A percentile compares a stretch with the other conserved stretches of the same genome.
These are phyloP conservation scores for Amphirosellinia nigrospora DNA, from an alignment of 495 filamentous ascomycete genomes.

Conservation along the genomic window DNA sequence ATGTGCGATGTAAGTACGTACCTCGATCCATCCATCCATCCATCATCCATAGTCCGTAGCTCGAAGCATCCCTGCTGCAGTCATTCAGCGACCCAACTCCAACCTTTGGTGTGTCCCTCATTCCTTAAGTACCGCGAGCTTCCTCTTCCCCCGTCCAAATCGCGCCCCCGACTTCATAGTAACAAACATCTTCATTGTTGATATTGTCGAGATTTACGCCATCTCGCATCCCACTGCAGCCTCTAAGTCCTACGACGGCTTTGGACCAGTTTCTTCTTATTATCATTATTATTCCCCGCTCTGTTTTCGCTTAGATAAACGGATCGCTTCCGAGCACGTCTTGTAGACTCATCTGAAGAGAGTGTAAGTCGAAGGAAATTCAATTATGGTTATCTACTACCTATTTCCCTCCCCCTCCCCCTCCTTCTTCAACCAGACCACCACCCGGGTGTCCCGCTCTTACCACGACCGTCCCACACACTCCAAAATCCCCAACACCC, in stretches of 20 bases:
- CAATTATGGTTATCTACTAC: neutral
- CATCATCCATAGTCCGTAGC: too few relatives aligned
- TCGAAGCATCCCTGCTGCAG: constrained; percentile 29
- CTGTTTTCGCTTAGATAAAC: constrained; percentile 41
- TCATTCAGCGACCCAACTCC: constrained; percentile 22
- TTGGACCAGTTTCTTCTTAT: constrained; percentile 24
- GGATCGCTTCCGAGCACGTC: constrained; percentile 19
- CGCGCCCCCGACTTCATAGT: constrained; percentile 28
- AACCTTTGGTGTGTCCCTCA: too few relatives aligned
- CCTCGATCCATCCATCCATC: too few relatives aligned
- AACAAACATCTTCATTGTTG: constrained; percentile 27
- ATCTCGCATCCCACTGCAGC: constrained; percentile 30
- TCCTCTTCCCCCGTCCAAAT: constrained; percentile 24
- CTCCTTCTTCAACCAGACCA: constrained; percentile 20
- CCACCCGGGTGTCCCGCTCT: constrained; percentile 31
- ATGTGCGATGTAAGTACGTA: too few relatives aligned
- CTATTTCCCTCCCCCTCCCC: constrained; percentile 20
- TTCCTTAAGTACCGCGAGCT: constrained; percentile 27
- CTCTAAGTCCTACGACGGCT: constrained; percentile 31
- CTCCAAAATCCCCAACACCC: constrained; percentile 45
- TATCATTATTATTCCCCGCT: constrained; percentile 32
- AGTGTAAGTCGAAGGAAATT: constrained; percentile 28
- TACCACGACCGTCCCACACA: constrained; percentile 27
- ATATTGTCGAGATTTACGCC: constrained; percentile 39
- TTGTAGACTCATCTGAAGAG: constrained; percentile 31